Base-by-base conservation (phyloP, 2,329 filamentous ascomycete genomes). In the Sclerotinia sclerotiorum region DNA sequence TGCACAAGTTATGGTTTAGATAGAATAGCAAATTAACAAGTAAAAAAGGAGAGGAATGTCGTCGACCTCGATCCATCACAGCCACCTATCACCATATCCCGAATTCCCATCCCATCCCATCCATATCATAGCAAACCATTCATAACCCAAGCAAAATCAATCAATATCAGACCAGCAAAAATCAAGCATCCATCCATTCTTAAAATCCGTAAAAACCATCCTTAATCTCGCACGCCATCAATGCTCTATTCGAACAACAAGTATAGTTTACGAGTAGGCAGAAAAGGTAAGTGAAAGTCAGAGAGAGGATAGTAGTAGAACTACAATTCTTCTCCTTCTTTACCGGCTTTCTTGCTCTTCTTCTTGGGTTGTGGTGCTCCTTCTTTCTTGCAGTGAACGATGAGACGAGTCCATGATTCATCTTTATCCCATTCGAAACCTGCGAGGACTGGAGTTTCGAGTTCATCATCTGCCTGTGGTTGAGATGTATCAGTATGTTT, bases 391-490 rank as follows among this genome's bases (percentile, higher is more conserved):
- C 94, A 91, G 81, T 95, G 93, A 72, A 97, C 93, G 76, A 96
- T 84, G 77, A 98, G 86, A 72, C 88, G 87, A 67, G 92, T 94
- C 89, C 93, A 97, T 78, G 88, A 93, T 81, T 97, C 92, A 75
- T 97, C 91, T 79, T 90, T 92, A 81, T 97, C 91, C 94, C 94
- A 97, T 84, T 97, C 93, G 83, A 98, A 97, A 73, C 94, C 94
- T 76, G 90, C 90, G 74, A 98, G 89, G 84, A 94, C 93, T 72
- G 94, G 92, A 73, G 87, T 84, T 68, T 94, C 91, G 70, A 98
- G 85, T 80, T 97, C 94, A 79, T 98, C 94, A 77, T 98, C 94
- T 70, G 90, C 86, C 94, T 97, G 75, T 71, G 68, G 39, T 62
- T 63, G 17, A 68, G 29, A 64, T 67, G 64, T 70, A 61, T 77